Evolutionary conservation across 164 flowering plant species (phyloP), one percentile per base, ranked within the genome.

Genomic region (Berberis vulgaris): DNA sequence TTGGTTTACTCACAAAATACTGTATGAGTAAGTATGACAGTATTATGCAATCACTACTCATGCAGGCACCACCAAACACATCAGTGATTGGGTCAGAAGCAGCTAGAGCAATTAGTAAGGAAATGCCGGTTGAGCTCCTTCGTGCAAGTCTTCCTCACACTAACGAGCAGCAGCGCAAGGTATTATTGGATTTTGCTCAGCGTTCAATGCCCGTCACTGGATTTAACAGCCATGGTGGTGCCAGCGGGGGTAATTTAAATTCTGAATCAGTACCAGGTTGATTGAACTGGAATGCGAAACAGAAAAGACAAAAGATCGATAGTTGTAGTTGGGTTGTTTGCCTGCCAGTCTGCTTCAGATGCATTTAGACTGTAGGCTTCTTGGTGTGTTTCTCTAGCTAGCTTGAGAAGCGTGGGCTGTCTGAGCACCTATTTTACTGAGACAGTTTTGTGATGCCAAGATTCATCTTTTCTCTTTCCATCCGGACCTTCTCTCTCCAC

Each of bases 91-190:
- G 79, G 26, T 60, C 86, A 49, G 96, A 85, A 52, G 81, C 83
- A 10, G 82, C 85, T 11, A 80, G 72, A 72, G 91, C 93, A 52
- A 84, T 90, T 6, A 80, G 77, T 62, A 76, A 73, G 70, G 98
- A 92, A 67, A 87, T 92, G 91, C 98, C 98, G 1, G 84, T 92
- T 4, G 96, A 89, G 67, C 85, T 92, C 60, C 68, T 92, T 40
- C 88, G 91, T 49, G 86, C 97, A 13, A 84, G 94, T 77, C 86
- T 88, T 68, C 96, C 98, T 60, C 98, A 89, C 75, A 92, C 93
- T 3, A 74, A 79, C 64, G 98, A 88, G 66, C 80, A 74, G 69
- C 98, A 92, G 78, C 75, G 82, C 43, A 83, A 84, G 78, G 65
- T 85, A 39, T 76, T 92, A 42, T 7, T 84, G 63, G 96, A 88